These are phyloP conservation scores for Omphalotus olearius DNA, from an alignment of 1,284 basidiomycete species.

Conservation along the genomic window DNA sequence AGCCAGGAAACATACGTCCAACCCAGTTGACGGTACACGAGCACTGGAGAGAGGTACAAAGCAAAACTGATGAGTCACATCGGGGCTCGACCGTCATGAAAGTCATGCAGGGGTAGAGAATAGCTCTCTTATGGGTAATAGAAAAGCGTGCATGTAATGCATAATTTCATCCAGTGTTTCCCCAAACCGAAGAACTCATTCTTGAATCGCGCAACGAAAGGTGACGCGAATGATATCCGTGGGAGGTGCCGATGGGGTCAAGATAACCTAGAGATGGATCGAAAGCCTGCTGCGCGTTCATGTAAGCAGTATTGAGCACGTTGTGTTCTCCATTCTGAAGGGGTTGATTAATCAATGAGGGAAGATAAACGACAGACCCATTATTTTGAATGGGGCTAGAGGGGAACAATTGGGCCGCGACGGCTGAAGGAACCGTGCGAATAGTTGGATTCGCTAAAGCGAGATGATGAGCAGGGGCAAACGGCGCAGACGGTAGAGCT, in stretches of 20 bases:
- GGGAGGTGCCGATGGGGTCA: background rate
- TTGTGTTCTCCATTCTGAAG: background rate
- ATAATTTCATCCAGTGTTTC: background rate
- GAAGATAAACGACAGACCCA: background rate
- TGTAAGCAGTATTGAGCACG: constrained; percentile 1
- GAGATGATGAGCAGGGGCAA: constrained; percentile 21
- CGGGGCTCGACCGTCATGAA: no score
- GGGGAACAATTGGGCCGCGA: constrained; percentile 9
- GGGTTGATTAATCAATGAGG: background rate
- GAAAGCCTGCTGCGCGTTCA: background rate
- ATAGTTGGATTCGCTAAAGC: constrained; percentile 14
- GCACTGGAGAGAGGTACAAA: no score
- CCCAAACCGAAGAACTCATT: constrained; percentile 2
- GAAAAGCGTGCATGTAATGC: no score
- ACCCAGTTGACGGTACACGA: no score
- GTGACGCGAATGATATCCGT: constrained; percentile 1
- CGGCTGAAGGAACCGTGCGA: constrained; percentile 25
- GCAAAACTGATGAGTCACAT: no score
- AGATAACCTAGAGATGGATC: background rate
- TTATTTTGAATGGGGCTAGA: background rate
- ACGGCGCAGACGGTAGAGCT: constrained; percentile 23
- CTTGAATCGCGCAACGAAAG: background rate
- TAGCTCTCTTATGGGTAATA: no score
- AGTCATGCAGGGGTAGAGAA: no score
- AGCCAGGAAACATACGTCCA: no score